Base-by-base conservation (phyloP, 2,329 filamentous ascomycete species). In the Beauveria sp. region DNA sequence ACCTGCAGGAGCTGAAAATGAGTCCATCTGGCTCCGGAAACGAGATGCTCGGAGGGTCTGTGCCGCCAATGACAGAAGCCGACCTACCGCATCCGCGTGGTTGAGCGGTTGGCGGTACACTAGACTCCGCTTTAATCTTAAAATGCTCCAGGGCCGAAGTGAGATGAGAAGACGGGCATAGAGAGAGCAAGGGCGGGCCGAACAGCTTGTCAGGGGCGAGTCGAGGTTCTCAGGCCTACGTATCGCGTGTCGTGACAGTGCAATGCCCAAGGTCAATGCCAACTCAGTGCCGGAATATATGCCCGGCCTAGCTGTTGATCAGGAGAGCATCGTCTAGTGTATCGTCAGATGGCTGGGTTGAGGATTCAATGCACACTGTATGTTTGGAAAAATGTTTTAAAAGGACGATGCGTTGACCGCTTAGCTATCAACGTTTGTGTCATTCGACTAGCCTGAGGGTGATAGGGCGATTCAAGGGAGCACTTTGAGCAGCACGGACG, bases 111-210 rank as follows among this genome's bases (percentile, higher is more conserved):
- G 58, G 40, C 28, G 58, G 28, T 30, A 43, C 55, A 47, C 46
- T 58, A 58, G 58, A 52, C 50, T 60, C 58, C 58, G 58, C 58
- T 40, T 24, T 60, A 55, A 60, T 60, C 53, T 60, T 60, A 60
- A 60, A 55, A 59, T 48, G n/a, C 8, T 37, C 34, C 34, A 37
- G 34, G 34, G 34, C 18, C 26, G 34, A 16, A 53, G 56, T 40
- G 43, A 28, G 50, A 47, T 3, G 41, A 55, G 28, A 20, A 43
- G 51, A 22, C 16, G 20, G 9, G 10, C 18, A 53, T 6, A 14
- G 8, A 24, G 28, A 51, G 30, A 24, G 30, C 20, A 20, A 53
- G 30, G n/a, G 20, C 26, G 50, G 30, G 30, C 34, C 34, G 34
- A 53, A 26, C 8, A n/a, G 20, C 12, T 37, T 37, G 34, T 12